Conservation (phyloP, 2,329 filamentous ascomycete species). For the Diplodia scrobiculata region DNA sequence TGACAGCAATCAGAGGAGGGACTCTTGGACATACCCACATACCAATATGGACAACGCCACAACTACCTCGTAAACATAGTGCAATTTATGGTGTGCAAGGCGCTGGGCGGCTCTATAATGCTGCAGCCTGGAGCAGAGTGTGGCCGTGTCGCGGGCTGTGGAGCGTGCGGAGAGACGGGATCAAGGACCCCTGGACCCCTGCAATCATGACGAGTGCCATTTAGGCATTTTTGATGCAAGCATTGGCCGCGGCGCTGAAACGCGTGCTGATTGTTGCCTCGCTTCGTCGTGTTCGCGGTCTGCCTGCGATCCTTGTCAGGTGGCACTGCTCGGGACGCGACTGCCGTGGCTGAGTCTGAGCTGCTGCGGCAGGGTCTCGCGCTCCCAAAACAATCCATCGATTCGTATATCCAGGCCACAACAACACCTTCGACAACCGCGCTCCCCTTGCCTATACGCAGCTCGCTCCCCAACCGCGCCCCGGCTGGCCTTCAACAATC, state of each 20-base stretch:
- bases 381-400: constrained; percentile 28
- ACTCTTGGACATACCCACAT: constrained; percentile 23
- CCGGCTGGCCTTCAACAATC: not conserved
- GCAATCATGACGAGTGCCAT: not conserved
- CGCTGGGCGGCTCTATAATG: not conserved
- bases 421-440: constrained; percentile 21
- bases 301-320: constrained; percentile 23
- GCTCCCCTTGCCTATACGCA: not conserved
- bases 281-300: constrained; percentile 12
- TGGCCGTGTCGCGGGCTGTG: constrained; percentile 8
- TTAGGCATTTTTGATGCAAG: constrained; percentile 7
- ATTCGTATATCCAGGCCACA: constrained; percentile 28
- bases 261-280: constrained; percentile 19
- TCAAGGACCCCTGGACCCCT: constrained; percentile 3
- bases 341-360: constrained; percentile 27
- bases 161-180: constrained; percentile 13
- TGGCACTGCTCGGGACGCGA: constrained; percentile 26
- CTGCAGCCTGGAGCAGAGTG: constrained; percentile 20
- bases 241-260: constrained; percentile 18
- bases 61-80: constrained; percentile 16
- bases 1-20: constrained; percentile 15
- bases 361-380: constrained; percentile 26
- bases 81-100: constrained; percentile 5
- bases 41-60: constrained; percentile 6
- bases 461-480: not conserved